phyloP scores from a whole-genome alignment of 768 basidiomycete genomes.

The Rhodotorula kratochvilovae region DNA sequence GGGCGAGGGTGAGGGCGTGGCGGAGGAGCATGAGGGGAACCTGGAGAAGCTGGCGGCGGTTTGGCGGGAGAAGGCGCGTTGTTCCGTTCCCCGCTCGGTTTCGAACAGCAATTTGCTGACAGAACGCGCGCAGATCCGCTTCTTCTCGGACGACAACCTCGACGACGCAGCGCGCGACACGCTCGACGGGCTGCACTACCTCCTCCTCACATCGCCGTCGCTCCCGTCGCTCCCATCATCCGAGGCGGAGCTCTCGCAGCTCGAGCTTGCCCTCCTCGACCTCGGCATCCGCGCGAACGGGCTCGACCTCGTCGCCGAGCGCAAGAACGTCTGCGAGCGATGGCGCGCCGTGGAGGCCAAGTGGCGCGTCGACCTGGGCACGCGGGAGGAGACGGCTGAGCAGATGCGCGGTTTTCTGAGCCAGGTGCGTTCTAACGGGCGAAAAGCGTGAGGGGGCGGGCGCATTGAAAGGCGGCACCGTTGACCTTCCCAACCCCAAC shows the following conservation, averaged over 20 bases:
- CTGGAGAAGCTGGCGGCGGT: background rate
- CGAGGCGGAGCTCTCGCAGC: background rate
- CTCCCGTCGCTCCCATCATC: background rate
- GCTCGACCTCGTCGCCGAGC: background rate
- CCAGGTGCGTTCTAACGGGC: too few species aligned
- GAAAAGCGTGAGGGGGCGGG: too few species aligned
- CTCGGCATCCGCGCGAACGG: background rate
- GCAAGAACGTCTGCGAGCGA: background rate
- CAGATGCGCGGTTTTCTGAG: too few species aligned
- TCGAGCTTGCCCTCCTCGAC: background rate
- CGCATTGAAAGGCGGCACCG: too few species aligned
- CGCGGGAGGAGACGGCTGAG: too few species aligned
- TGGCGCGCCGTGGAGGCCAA: background rate
- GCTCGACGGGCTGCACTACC: background rate
- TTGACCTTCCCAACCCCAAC: too few species aligned
- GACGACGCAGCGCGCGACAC: background rate
- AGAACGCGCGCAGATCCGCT: background rate
- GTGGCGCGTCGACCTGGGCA: background rate
- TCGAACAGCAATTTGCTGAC: too few species aligned
- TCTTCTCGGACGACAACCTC: too few species aligned
- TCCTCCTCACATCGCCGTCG: background rate
- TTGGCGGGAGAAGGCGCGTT: background rate
- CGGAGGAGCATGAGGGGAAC: background rate
- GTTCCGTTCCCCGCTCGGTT: too few species aligned
- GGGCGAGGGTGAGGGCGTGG: background rate